Percentiles rank a stretch among this genome's conserved stretches.
phyloP scores from a whole-genome alignment of 2,329 filamentous ascomycete species.

The Curvularia verruculosa region DNA sequence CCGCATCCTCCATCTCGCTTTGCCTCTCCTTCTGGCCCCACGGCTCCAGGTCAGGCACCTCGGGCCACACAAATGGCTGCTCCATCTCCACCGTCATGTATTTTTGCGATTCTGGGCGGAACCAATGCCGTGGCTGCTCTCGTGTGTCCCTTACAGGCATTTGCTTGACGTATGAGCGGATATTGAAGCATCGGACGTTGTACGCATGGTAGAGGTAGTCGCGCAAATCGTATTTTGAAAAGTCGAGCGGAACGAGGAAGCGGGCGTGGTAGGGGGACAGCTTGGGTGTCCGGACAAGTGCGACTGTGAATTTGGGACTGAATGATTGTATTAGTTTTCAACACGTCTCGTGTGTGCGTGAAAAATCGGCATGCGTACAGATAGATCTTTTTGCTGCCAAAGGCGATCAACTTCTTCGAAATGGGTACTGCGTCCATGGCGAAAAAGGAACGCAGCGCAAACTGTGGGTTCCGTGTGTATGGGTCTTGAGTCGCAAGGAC shows the following conservation, averaged over 20 bases:
- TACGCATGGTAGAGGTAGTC: conserved; percentile 93
- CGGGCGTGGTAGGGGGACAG: conserved; percentile 81
- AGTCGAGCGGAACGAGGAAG: conserved; percentile 87
- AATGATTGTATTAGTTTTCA: conserved; percentile 12
- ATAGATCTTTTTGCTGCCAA: conserved; percentile 55
- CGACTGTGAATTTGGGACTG: conserved; percentile 82
- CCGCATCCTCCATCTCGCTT: conserved; percentile 37
- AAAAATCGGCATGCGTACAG: conserved; percentile 46
- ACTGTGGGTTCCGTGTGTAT: no score
- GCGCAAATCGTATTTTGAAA: conserved; percentile 95
- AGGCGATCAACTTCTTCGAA: conserved; percentile 43
- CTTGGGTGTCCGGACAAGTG: conserved; percentile 74
- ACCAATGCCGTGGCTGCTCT: conserved; percentile 62
- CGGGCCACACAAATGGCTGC: conserved; percentile 87
- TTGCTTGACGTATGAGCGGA: conserved; percentile 82
- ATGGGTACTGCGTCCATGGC: conserved; percentile 41
- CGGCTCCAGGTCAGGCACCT: conserved; percentile 61
- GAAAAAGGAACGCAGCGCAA: neutral
- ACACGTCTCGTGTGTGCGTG: neutral
- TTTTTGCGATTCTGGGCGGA: conserved; percentile 77
- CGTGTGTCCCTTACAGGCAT: conserved; percentile 64
- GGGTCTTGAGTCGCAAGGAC: neutral
- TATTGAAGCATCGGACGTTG: conserved; percentile 68
- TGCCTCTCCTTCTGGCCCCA: conserved; percentile 53
- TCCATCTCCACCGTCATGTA: conserved; percentile 93